Conservation (phyloP, 805 yeast species). For the Kazachstania viticola region DNA sequence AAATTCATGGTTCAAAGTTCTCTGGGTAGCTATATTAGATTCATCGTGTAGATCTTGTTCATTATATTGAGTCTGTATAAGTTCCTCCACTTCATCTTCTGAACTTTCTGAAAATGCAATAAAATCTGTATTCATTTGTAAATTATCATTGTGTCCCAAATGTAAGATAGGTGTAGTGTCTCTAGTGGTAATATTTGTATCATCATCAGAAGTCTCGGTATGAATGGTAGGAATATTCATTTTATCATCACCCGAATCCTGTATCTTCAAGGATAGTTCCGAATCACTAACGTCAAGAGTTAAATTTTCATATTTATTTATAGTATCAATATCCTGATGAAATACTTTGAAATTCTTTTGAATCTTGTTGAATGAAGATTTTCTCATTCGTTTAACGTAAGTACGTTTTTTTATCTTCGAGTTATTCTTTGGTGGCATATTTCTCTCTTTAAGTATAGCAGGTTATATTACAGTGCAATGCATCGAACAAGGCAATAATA, state of each 20-base stretch:
- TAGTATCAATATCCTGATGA: constrained; percentile 15
- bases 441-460: too few relatives aligned
- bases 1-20: constrained; percentile 15
- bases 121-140: constrained; percentile 32
- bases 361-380: constrained; percentile 23
- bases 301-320: constrained; percentile 21
- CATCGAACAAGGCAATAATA: too few relatives aligned
- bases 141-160: constrained; percentile 19
- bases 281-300: constrained; percentile 9
- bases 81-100: constrained; percentile 14
- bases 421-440: too few relatives aligned
- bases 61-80: constrained; percentile 3
- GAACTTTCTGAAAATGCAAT: constrained; percentile 30
- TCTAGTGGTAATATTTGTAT: not conserved
- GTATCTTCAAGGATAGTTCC: constrained; percentile 1
- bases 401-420: not conserved
- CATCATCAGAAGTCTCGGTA: not conserved
- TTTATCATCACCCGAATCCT: not conserved
- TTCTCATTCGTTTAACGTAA: constrained; percentile 23
- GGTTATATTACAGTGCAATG: too few relatives aligned
- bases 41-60: constrained; percentile 3
- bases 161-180: not conserved
- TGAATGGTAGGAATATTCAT: not conserved
- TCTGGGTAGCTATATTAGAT: constrained; percentile 1
- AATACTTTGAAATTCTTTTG: constrained; percentile 22